These are phyloP conservation scores for Fagus sylvatica DNA, from an alignment of 306 rosid species.

Conservation along the genomic window DNA sequence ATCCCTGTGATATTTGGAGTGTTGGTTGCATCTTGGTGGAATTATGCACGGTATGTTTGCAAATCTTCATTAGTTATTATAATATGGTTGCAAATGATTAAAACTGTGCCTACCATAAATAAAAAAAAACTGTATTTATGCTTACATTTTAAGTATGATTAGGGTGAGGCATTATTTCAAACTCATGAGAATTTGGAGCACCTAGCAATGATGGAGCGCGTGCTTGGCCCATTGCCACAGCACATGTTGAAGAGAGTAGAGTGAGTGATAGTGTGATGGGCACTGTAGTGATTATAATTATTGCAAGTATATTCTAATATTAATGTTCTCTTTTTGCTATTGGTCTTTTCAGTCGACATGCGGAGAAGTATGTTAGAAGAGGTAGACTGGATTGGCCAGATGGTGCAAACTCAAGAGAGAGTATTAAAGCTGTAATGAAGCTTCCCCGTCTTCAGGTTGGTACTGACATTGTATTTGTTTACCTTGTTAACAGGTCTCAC, in stretches of 20 bases:
- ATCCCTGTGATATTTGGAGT: constrained; percentile 94
- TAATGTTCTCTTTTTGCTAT: background rate
- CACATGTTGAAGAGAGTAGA: constrained; percentile 70
- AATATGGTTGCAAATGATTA: background rate
- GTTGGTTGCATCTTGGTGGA: constrained; percentile 96
- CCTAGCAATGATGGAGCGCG: constrained; percentile 98
- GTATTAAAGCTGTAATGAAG: constrained; percentile 84
- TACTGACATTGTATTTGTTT: background rate
- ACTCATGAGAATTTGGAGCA: constrained; percentile 97
- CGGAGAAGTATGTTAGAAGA: constrained; percentile 85
- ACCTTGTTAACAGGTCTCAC: background rate
- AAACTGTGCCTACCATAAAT: too few species aligned
- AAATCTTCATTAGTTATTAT: background rate
- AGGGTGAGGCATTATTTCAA: constrained; percentile 98
- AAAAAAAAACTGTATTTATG: background rate
- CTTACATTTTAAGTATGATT: background rate
- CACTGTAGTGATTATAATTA: background rate
- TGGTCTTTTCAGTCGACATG: constrained; percentile 58
- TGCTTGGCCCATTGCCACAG: constrained; percentile 70
- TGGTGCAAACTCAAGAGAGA: constrained; percentile 83
- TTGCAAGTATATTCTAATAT: background rate
- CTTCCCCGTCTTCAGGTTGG: constrained; percentile 86
- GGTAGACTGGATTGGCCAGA: constrained; percentile 93
- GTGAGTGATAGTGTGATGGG: constrained; percentile 41
- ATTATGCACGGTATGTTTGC: constrained; percentile 67